phyloP scores from a whole-genome alignment of 1,139 yeast species.

The Yamadazyma jaroonii region DNA sequence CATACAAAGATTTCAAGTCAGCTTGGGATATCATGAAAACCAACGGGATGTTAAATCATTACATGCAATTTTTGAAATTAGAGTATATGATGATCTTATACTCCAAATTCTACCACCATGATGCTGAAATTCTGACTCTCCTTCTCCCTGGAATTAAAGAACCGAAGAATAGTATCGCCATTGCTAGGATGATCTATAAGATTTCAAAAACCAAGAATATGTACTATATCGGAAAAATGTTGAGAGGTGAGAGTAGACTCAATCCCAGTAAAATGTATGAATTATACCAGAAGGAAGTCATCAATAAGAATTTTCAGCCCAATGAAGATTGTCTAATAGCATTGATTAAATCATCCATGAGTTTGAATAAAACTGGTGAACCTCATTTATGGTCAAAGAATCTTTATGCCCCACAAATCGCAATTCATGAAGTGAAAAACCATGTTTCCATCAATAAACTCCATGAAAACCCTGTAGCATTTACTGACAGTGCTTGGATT shows the following conservation, averaged over 20 bases:
- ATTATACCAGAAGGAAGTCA: constrained; percentile 28
- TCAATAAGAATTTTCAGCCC: constrained; percentile 20
- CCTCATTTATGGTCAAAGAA: constrained; percentile 42
- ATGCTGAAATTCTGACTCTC: background rate
- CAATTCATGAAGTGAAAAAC: constrained; percentile 54
- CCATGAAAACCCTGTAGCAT: constrained; percentile 27
- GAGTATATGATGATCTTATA: constrained; percentile 4
- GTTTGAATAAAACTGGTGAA: constrained; percentile 15
- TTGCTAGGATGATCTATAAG: background rate
- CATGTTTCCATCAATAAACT: constrained; percentile 15
- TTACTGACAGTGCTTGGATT: constrained; percentile 48
- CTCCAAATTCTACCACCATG: background rate
- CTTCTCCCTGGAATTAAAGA: no score
- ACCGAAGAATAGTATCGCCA: background rate
- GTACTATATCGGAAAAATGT: constrained; percentile 28
- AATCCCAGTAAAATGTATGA: constrained; percentile 35
- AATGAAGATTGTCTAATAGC: constrained; percentile 41
- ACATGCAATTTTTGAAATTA: constrained; percentile 1
- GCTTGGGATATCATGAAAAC: constrained; percentile 15
- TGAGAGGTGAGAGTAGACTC: constrained; percentile 45
- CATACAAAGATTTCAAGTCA: constrained; percentile 18
- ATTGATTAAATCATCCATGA: constrained; percentile 37
- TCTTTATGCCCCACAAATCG: constrained; percentile 57
- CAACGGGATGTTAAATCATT: background rate
- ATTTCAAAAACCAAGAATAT: background rate